Evolutionary conservation across 768 basidiomycete species (phyloP), one percentile per base, ranked within the genome.

Genomic region (Fomitopsis pulvina): DNA sequence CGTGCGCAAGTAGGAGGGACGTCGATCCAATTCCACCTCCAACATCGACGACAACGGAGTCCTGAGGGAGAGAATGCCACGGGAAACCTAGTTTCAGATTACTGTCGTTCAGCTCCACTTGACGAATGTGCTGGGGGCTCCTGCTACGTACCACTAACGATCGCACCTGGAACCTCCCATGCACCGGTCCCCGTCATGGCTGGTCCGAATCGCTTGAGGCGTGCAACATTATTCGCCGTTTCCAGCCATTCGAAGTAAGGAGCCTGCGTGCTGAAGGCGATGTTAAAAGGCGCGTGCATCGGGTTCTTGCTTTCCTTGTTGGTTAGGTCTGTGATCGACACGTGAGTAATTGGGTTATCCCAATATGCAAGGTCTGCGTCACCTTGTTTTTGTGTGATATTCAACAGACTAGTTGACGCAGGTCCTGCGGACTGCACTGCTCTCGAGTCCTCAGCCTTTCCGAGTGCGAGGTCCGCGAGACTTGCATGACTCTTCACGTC

Each of bases 221-320:
- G 58, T 2, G 51, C 58, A 25, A 65, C 65, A 46, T 68, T 62
- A 25, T 69, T 73, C 21, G 74, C 73, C 18, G 77, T 77, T 63
- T 89, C 87, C 5, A 90, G 69, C 87, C 87, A 90, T 18, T 76
- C 78, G 55, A 89, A 90, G 59, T 77, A 87, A 1, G 41, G 69
- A 57, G 49, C 64, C 57, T 58, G 60, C 30, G 67, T 77, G 0
- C 71, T 69, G 58, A 89, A 88, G 10, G 87, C 87, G 56, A 82
- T 70, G 59, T 84, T 86, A 60, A 89, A 89, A 0, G 87, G 85
- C 3, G 84, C 73, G 25, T 72, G 71, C 42, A 76, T 77, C 11
- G 78, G 76, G 26, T 54, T 37, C 21, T 47, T 40, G n/a, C 38
- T 6, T 1, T 54, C 42, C 30, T 48, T 20, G n/a, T 6, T 27